These are phyloP conservation scores for Thelonectria olida DNA, from an alignment of 2,329 filamentous ascomycete species.

Conservation along the genomic window DNA sequence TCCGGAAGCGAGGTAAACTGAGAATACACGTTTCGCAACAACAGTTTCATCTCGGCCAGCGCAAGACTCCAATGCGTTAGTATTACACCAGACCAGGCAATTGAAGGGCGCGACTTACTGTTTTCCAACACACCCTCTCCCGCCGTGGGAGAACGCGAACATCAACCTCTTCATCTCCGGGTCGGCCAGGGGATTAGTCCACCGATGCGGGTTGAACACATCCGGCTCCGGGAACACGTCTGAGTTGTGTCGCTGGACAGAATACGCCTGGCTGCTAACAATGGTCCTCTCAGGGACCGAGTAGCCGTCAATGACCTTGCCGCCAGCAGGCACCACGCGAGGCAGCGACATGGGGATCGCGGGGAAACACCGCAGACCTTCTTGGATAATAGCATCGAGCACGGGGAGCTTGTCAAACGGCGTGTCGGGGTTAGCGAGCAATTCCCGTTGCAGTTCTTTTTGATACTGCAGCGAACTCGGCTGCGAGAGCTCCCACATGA, in stretches of 20 bases:
- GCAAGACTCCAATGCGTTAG: conserved; percentile 14
- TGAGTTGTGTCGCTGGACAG: conserved; percentile 63
- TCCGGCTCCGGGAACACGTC: conserved; percentile 82
- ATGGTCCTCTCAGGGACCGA: conserved; percentile 61
- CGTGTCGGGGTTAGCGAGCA: conserved; percentile 50
- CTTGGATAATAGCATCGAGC: conserved; percentile 69
- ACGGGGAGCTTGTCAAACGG: conserved; percentile 61
- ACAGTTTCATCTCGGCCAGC: conserved; percentile 19
- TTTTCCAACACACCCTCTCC: conserved; percentile 70
- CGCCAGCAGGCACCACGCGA: conserved; percentile 61
- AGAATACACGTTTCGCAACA: conserved; percentile 15
- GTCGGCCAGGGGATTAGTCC: conserved; percentile 78
- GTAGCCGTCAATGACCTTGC: conserved; percentile 62
- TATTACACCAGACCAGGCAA: background rate
- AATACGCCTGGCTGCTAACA: conserved; percentile 68
- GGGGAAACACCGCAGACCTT: conserved; percentile 68
- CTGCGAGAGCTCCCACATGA: conserved; percentile 75
- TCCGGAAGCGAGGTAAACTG: conserved; percentile 7
- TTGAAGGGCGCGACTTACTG: conserved; percentile 60
- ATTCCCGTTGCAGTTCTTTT: conserved; percentile 60
- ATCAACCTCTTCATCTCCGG: conserved; percentile 70
- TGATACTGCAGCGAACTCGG: conserved; percentile 62
- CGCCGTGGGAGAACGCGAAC: conserved; percentile 72
- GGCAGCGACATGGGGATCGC: conserved; percentile 72
- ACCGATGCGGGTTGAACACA: conserved; percentile 79